These are phyloP conservation scores for Phytophthora fragariaefolia DNA, from an alignment of 352 stramenopile species.

Conservation along the genomic window DNA sequence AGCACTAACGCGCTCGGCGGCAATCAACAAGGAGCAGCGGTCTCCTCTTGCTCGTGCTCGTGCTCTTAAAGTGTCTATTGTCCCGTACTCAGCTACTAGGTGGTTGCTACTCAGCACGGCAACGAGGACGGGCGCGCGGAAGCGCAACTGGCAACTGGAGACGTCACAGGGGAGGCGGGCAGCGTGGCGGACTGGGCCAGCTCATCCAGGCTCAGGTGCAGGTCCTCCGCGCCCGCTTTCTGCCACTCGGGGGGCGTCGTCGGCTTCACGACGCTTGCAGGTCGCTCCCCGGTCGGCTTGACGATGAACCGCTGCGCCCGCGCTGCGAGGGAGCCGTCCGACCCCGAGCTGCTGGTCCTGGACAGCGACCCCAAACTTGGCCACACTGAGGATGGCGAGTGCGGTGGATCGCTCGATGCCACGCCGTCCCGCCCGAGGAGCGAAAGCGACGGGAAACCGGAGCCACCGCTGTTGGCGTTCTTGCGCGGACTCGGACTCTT, in stretches of 20 bases:
- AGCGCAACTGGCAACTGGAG: not conserved
- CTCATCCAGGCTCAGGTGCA: slow-evolving; percentile 32
- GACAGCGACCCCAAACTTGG: slow-evolving; percentile 17
- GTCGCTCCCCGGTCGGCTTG: slow-evolving; percentile 38
- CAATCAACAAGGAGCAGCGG: not conserved
- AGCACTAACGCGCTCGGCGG: slow-evolving; percentile 45
- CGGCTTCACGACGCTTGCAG: slow-evolving; percentile 8
- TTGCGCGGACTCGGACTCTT: slow-evolving; percentile 39
- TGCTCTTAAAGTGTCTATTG: not conserved
- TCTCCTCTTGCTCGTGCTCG: too few species aligned
- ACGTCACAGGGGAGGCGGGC: slow-evolving; percentile 11
- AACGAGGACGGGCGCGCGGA: slow-evolving; percentile 7
- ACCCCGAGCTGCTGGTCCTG: slow-evolving; percentile 17
- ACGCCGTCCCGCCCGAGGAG: not conserved
- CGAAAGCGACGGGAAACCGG: slow-evolving; percentile 10
- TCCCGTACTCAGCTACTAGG: slow-evolving; percentile 4
- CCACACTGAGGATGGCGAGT: slow-evolving; percentile 18
- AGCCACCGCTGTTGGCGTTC: slow-evolving; percentile 10
- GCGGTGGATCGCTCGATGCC: slow-evolving; percentile 4
- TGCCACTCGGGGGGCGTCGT: slow-evolving; percentile 13
- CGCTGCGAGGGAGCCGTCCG: slow-evolving; percentile 26
- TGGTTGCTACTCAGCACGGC: slow-evolving; percentile 15
- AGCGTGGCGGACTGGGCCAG: slow-evolving; percentile 22
- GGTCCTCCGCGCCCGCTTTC: slow-evolving; percentile 9
- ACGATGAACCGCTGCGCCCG: slow-evolving; percentile 50